A percentile compares a stretch with the other conserved stretches of the same genome.
These are phyloP conservation scores for Geranomyces michiganensis DNA, from an alignment of 192 early-diverging fungal genomes.

Conservation along the genomic window DNA sequence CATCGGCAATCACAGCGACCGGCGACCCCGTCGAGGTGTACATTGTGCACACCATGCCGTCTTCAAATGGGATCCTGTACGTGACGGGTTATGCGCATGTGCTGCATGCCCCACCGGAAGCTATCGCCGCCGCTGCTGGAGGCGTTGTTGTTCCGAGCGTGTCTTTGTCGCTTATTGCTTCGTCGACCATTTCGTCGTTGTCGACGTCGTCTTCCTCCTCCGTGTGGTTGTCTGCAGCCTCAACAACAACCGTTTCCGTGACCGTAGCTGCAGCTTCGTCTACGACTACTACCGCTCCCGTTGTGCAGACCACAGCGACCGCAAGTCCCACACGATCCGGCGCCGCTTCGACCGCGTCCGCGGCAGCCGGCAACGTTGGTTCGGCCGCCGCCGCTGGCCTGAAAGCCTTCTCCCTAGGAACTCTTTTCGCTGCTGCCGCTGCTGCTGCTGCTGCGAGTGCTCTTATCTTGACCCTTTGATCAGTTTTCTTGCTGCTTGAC, in stretches of 20 bases:
- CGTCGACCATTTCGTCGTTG: not conserved
- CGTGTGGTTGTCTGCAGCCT: not conserved
- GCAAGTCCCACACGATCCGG: not conserved
- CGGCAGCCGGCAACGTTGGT: not conserved
- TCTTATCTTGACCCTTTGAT: too few species aligned
- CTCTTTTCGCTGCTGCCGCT: not conserved
- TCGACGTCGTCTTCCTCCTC: not conserved
- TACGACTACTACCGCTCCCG: not conserved
- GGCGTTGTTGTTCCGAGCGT: not conserved
- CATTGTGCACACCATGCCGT: constrained; percentile 18
- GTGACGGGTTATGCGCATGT: not conserved
- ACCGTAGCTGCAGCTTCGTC: not conserved
- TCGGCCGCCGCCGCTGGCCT: not conserved
- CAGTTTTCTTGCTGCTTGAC: too few species aligned
- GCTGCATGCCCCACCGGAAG: not conserved
- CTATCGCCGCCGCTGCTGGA: not conserved
- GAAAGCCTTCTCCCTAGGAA: not conserved
- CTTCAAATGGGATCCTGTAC: constrained; percentile 23
- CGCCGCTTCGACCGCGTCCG: constrained; percentile 1
- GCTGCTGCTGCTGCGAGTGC: not conserved
- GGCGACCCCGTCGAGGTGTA: not conserved
- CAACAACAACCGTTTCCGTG: not conserved
- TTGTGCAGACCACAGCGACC: not conserved
- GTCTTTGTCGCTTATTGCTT: not conserved
- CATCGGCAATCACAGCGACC: not conserved